These are phyloP conservation scores for Penicillium crystallinum DNA, from an alignment of 495 filamentous ascomycete genomes.

Conservation along the genomic window DNA sequence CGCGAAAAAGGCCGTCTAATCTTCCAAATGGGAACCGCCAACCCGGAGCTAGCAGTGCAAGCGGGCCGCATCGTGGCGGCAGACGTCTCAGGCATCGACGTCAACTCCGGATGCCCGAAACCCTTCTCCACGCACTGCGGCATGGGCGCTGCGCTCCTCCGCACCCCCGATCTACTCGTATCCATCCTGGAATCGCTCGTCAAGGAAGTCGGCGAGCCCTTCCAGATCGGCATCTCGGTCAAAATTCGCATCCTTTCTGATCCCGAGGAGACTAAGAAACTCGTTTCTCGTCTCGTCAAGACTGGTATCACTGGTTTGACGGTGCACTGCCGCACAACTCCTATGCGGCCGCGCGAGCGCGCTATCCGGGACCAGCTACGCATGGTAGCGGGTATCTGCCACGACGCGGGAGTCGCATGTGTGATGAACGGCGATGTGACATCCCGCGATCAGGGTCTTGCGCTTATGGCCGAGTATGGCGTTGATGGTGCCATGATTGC, in stretches of 20 bases:
- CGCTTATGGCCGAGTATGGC: slow-evolving; percentile 66
- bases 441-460: slow-evolving; percentile 58
- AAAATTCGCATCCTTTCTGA: slow-evolving; percentile 89
- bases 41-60: slow-evolving; percentile 72
- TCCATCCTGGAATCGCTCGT: slow-evolving; percentile 79
- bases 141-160: slow-evolving; percentile 89
- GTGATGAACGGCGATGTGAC: slow-evolving; percentile 93
- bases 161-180: slow-evolving; percentile 74
- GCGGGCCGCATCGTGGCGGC: slow-evolving; percentile 76
- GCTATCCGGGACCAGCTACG: slow-evolving; percentile 80
- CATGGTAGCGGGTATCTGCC: slow-evolving; percentile 74
- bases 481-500: slow-evolving; percentile 98
- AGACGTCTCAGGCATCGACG: slow-evolving; percentile 89
- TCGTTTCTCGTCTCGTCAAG: slow-evolving; percentile 67
- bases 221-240: slow-evolving; percentile 85
- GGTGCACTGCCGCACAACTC: slow-evolving; percentile 90
- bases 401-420: slow-evolving; percentile 77
- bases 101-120: slow-evolving; percentile 96
- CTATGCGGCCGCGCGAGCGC: slow-evolving; percentile 84
- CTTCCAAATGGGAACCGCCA: slow-evolving; percentile 86
- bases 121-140: slow-evolving; percentile 86
- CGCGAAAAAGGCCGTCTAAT: slow-evolving; percentile 68
- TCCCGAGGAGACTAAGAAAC: slow-evolving; percentile 59
- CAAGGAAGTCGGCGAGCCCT: slow-evolving; percentile 63
- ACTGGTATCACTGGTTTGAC: slow-evolving; percentile 92